Evolutionary conservation across 768 basidiomycete species (phyloP).

Genomic region (Paxillus rubicundulus): DNA sequence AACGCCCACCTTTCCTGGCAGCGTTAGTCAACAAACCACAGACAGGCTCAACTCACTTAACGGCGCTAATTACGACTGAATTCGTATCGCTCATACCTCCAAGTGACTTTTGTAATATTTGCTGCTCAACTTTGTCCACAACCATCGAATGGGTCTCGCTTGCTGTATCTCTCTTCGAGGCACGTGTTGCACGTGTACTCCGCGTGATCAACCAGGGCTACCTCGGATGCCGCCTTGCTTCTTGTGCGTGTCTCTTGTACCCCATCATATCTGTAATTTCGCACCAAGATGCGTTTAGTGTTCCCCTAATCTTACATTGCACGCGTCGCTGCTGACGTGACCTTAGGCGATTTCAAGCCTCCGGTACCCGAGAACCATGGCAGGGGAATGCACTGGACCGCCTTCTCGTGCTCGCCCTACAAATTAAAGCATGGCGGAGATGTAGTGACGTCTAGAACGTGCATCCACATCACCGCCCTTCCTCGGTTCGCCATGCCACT

Average conservation of each 20-base stretch:
- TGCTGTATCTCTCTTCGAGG: not conserved
- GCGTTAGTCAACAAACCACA: not conserved
- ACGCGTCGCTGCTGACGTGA: constrained; percentile 25
- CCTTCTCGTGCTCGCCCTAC: constrained; percentile 18
- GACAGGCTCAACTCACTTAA: no score
- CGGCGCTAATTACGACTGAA: no score
- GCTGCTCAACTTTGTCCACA: no score
- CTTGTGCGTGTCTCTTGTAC: constrained; percentile 25
- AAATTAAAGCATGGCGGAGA: constrained; percentile 29
- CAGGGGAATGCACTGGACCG: constrained; percentile 12
- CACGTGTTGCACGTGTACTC: constrained; percentile 13
- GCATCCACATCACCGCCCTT: constrained; percentile 26
- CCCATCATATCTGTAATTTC: constrained; percentile 12
- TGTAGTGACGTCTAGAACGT: constrained; percentile 20
- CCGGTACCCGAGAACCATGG: constrained; percentile 26
- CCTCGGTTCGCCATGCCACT: constrained; percentile 25
- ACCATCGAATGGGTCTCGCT: no score
- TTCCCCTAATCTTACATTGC: constrained; percentile 23
- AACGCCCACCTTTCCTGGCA: not conserved
- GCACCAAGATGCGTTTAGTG: constrained; percentile 9
- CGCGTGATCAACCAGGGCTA: not conserved
- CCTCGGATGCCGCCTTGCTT: constrained; percentile 21
- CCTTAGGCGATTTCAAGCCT: constrained; percentile 14
- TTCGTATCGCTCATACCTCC: not conserved
- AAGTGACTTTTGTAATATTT: not conserved